Base-by-base conservation (phyloP, 495 filamentous ascomycete species). In the Cairneyella variabilis region DNA sequence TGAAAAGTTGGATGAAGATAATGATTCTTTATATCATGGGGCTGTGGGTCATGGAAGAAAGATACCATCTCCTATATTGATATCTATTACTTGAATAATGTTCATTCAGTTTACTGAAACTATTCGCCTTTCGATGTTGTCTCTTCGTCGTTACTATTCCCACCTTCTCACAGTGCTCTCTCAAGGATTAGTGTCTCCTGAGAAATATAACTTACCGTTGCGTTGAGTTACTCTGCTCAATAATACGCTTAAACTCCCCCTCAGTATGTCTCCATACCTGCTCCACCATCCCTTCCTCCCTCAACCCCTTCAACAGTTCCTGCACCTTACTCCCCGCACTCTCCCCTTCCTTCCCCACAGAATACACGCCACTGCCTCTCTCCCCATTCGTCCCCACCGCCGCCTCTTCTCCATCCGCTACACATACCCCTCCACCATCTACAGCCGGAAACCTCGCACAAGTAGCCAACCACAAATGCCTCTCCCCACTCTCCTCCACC, bases 401-500 rank as follows among this genome's bases (percentile, higher is more conserved):
- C 3, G 71, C 59, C 7, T 36, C 47, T 0, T 56, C 60, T 0
- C 21, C 59, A 8, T 69, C 44, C 4, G 66, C 43, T 0, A 79
- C 67, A 0, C 66, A 67, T 48, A 27, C 12, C 20, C 14, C 17
- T n/a, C 42, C 28, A 51, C 37, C 43, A 21, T 44, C 36, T 2
- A 12, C 11, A 34, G 76, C 53, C 9, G 76, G 71, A 61, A 76
- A 84, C 30, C 62, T 62, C 14, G 68, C 71, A 46, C 71, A 77
- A 5, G 80, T 84, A 2, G 76, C 69, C 4, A 78, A 52, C 51
- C 71, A 84, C 38, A 82, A 28, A 58, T 83, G 77, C 25, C 80
- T 58, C 61, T 83, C 74, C 0, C 79, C 82, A 40, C 68, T 68
- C 64, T 83, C 80, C 9, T 64, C 58, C 0, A 55, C 26, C 0